Evolutionary conservation across 192 early-diverging fungal genomes (phyloP).

Genomic region (Podila verticillata): DNA sequence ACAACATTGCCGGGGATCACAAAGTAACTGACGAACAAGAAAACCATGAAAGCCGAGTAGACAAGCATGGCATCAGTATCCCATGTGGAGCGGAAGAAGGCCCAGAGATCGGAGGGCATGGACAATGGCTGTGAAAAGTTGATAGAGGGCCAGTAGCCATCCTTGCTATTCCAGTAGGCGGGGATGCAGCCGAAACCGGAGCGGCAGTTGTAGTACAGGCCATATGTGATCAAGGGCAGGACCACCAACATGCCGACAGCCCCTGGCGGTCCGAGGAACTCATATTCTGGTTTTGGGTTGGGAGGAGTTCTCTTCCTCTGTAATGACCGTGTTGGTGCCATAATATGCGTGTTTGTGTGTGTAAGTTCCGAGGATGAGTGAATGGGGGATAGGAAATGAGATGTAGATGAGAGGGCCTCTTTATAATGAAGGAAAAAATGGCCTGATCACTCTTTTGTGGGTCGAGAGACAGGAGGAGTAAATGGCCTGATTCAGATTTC

Average conservation of each 20-base stretch:
- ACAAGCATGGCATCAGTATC: conserved; percentile 60
- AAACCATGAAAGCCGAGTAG: conserved; percentile 75
- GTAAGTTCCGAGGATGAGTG: not conserved
- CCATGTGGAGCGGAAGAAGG: conserved; percentile 49
- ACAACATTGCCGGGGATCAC: conserved; percentile 72
- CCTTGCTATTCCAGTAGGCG: conserved; percentile 48
- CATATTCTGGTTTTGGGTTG: conserved; percentile 80
- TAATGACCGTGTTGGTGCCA: not conserved
- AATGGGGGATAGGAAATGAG: not conserved
- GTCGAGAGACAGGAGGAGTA: too few relatives aligned
- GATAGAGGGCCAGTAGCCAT: conserved; percentile 65
- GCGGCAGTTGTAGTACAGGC: conserved; percentile 56
- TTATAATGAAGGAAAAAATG: not conserved
- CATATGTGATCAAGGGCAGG: conserved; percentile 55
- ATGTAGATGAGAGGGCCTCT: not conserved
- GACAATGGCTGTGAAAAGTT: conserved; percentile 13
- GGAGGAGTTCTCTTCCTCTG: conserved; percentile 41
- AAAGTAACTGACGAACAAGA: conserved; percentile 73
- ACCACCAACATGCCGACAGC: conserved; percentile 63
- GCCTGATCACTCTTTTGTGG: not conserved
- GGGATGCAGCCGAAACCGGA: conserved; percentile 43
- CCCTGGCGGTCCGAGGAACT: conserved; percentile 81
- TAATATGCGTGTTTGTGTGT: not conserved
- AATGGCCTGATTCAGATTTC: too few relatives aligned
- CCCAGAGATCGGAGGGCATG: conserved; percentile 20